A percentile compares a stretch with the other conserved stretches of the same genome.
phyloP scores from a whole-genome alignment of 768 basidiomycete genomes.

The Strobilomyces echinocephalus region DNA sequence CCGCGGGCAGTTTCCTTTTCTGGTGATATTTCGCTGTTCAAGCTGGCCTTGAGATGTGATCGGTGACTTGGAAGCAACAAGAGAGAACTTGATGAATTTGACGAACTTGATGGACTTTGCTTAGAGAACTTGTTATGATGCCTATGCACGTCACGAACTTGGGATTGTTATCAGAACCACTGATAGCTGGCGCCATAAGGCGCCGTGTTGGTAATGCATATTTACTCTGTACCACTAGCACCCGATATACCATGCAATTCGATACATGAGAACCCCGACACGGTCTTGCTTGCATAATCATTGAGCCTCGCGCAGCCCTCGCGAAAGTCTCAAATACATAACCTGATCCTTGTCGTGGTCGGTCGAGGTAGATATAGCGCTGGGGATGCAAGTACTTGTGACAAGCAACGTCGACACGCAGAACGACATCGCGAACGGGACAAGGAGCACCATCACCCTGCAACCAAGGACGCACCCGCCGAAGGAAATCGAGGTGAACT shows the following conservation, averaged over 20 bases:
- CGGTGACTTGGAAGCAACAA: neutral
- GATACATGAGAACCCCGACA: no score
- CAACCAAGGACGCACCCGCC: no score
- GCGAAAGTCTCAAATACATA: no score
- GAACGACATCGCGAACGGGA: no score
- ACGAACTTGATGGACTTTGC: neutral
- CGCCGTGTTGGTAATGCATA: neutral
- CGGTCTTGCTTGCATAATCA: no score
- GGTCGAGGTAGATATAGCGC: no score
- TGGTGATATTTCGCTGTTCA: conserved; percentile 4
- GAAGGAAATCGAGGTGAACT: no score
- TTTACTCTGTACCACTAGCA: conserved; percentile 2
- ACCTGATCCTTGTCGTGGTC: no score
- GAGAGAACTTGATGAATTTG: neutral
- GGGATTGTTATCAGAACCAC: neutral
- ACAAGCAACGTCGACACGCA: no score
- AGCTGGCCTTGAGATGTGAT: conserved; percentile 11
- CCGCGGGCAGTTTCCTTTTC: conserved; percentile 14
- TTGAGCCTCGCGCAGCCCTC: no score
- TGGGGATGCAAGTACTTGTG: no score
- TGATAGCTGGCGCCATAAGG: conserved; percentile 3
- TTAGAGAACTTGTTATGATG: neutral
- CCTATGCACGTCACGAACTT: neutral
- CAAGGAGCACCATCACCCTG: no score
- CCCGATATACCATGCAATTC: neutral